Percentiles rank a stretch among this genome's conserved stretches.
Evolutionary conservation across 495 filamentous ascomycete species (phyloP).

Genomic region (Lophiostoma macrostomum): DNA sequence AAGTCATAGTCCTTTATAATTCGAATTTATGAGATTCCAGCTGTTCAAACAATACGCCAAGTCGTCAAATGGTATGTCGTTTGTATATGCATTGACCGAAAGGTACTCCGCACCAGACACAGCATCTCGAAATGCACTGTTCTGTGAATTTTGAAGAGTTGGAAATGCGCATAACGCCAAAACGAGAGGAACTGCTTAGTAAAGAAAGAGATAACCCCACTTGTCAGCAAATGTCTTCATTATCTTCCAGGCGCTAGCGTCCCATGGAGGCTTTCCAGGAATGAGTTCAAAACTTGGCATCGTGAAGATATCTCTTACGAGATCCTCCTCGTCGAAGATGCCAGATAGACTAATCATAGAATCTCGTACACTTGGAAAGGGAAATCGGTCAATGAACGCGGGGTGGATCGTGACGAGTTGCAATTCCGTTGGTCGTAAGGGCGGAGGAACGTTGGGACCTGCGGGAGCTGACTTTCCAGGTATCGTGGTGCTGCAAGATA

Average conservation of each 20-base stretch:
- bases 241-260: slow-evolving; percentile 24
- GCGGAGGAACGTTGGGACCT: slow-evolving; percentile 1
- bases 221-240: slow-evolving; percentile 24
- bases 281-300: slow-evolving; percentile 21
- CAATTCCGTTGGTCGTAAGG: slow-evolving; percentile 20
- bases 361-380: slow-evolving; percentile 27
- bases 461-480: slow-evolving; percentile 13
- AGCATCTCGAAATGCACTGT: too few species aligned
- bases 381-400: slow-evolving; percentile 25
- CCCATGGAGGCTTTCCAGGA: slow-evolving; percentile 23
- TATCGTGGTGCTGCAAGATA: slow-evolving; percentile 15
- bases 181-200: neutral
- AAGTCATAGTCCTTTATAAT: too few species aligned
- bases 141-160: too few species aligned
- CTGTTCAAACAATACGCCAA: too few species aligned
- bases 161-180: neutral
- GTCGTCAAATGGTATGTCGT: too few species aligned
- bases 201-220: slow-evolving; percentile 30
- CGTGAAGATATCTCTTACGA: slow-evolving; percentile 19
- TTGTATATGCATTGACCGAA: too few species aligned
- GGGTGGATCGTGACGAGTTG: slow-evolving; percentile 21
- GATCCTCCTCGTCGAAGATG: slow-evolving; percentile 27
- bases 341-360: slow-evolving; percentile 18
- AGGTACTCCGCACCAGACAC: too few species aligned
- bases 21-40: too few species aligned